phyloP scores from a whole-genome alignment of 768 basidiomycete species.

The Lactifluus subvellereus region DNA sequence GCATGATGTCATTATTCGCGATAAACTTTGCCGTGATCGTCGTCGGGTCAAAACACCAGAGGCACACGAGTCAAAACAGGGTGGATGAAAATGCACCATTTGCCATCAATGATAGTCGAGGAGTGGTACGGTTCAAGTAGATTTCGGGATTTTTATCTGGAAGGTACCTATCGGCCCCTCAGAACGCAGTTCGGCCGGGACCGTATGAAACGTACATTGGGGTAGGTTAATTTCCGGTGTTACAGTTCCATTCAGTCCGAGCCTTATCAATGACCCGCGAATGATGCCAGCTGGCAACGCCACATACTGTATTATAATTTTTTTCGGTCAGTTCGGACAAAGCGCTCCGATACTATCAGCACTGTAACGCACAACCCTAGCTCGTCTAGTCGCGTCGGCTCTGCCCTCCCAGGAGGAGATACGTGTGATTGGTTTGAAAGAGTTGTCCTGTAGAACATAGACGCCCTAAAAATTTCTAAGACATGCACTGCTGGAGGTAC shows the following conservation, averaged over 20 bases:
- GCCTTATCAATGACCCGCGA: conserved; percentile 68
- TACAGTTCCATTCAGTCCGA: conserved; percentile 74
- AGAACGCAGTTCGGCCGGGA: not conserved
- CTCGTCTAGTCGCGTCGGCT: conserved; percentile 62
- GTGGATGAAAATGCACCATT: not conserved
- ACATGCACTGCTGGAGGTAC: not conserved
- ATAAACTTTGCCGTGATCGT: not conserved
- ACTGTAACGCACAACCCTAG: conserved; percentile 53
- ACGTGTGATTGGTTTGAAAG: conserved; percentile 78
- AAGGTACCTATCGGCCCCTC: conserved; percentile 55
- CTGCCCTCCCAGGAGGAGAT: conserved; percentile 78
- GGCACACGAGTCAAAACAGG: not conserved
- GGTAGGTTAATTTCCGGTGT: conserved; percentile 77
- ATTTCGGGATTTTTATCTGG: conserved; percentile 75
- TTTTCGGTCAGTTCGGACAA: not conserved
- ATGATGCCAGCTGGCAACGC: conserved; percentile 81
- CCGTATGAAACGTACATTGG: conserved; percentile 56
- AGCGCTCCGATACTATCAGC: not conserved
- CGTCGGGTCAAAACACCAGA: not conserved
- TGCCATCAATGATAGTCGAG: not conserved
- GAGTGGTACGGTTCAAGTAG: conserved; percentile 30
- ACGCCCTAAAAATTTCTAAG: conserved; percentile 53
- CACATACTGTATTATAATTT: conserved; percentile 51
- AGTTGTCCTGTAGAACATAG: conserved; percentile 88
- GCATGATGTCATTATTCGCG: not conserved